Base-by-base conservation (phyloP, 768 basidiomycete species). In the Lentinula detonsa region DNA sequence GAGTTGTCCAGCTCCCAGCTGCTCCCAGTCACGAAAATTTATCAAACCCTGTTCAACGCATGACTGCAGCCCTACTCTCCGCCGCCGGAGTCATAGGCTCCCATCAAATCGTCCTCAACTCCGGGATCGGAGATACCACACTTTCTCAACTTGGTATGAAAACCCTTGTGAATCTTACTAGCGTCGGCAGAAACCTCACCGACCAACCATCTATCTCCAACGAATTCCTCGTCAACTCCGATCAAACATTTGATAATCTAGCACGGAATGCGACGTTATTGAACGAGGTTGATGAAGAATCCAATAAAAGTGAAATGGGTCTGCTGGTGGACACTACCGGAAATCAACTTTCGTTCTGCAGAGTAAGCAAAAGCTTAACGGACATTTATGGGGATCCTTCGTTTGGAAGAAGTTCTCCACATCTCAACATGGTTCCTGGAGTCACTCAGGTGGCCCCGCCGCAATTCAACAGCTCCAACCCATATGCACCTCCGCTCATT, bases 11-110 rank as follows among this genome's bases (percentile, higher is more conserved):
- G 33, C 16, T 15, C 10, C 9, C 13, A 21, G 10, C 21, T n/a
- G 33, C 16, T 15, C 10, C 9, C 13, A 21, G 10, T 7, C 31
- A 35, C 5, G 18, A 2, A 28, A 46, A 57, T 21, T 21, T 43
- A 43, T 21, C 5, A 13, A 28, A 46, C 39, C 23, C 49, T 28
- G 15, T 34, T 13, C 15, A 23, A 3, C 34, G 15, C 7, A 11
- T 68, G 2, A 57, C 39, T 4, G 69, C 69, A 1, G n/a, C 21
- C 21, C 21, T 66, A 40, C 63, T 68, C 5, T 68, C n/a, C n/a
- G n/a, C 68, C 18, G 71, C 71, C 5, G 72, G 72, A 1, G 51
- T 69, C 0, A 65, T 71, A 40, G 69, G 69, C 2, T 72, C 69
- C 2, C 64, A 70, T 15, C 68, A 67, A 23, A 62, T 71, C 43